phyloP scores from a whole-genome alignment of 306 rosid genomes.

The Elaeagnus macrophylla region DNA sequence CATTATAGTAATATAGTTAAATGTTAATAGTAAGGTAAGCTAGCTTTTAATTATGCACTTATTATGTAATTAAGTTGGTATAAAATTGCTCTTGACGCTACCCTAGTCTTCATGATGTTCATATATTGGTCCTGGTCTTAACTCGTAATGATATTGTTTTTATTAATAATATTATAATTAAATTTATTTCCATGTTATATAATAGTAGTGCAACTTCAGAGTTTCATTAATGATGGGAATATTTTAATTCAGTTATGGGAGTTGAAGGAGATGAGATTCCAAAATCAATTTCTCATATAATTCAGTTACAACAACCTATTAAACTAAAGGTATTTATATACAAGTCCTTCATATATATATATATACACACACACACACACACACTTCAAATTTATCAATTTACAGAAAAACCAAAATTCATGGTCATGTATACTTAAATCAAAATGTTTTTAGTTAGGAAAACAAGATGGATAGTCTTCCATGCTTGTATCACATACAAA shows the following conservation, averaged over 20 bases:
- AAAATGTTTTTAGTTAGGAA: too few species aligned
- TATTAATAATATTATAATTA: background rate
- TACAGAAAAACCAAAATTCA: background rate
- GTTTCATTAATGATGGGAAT: background rate
- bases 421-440: too few species aligned
- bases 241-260: slow-evolving; percentile 4
- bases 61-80: too few species aligned
- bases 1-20: too few species aligned
- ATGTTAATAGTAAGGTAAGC: too few species aligned
- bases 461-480: too few species aligned
- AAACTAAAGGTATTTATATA: slow-evolving; percentile 27
- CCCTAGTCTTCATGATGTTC: too few species aligned
- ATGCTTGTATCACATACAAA: too few species aligned
- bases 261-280: slow-evolving; percentile 27
- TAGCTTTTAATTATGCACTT: too few species aligned
- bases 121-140: background rate
- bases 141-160: background rate
- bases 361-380: background rate
- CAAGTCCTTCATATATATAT: background rate
- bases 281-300: slow-evolving; percentile 11
- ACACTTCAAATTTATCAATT: background rate
- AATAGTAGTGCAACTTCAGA: background rate
- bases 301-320: slow-evolving; percentile 18
- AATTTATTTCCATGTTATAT: background rate
- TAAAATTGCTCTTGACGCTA: too few species aligned